Conservation (phyloP, 371 early-diverging fungal species). For the Mortierella sp. region DNA sequence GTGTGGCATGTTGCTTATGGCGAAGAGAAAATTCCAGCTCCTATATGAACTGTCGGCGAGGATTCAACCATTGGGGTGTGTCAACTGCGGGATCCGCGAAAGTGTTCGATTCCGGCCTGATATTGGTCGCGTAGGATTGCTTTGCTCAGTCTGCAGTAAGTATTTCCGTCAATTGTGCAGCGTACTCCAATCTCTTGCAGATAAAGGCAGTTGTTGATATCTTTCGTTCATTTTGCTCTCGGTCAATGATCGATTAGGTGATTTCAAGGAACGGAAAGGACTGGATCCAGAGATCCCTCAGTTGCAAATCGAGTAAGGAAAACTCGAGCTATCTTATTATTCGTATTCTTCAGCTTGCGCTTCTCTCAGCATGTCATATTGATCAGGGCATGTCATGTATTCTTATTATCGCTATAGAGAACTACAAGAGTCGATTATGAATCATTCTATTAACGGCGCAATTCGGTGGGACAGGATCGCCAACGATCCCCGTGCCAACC, state of each 20-base stretch:
- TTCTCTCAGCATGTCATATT: background rate
- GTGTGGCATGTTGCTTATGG: conserved; percentile 24
- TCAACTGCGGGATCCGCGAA: conserved; percentile 32
- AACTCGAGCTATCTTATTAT: background rate
- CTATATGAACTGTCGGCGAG: conserved; percentile 28
- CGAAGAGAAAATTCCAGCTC: conserved; percentile 40
- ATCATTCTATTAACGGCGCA: background rate
- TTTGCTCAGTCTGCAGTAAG: conserved; percentile 27
- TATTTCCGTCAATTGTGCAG: background rate
- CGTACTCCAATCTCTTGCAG: background rate
- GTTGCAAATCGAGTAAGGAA: background rate
- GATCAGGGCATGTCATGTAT: background rate
- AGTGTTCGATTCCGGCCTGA: conserved; percentile 21
- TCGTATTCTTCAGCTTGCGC: background rate
- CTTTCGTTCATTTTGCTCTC: background rate
- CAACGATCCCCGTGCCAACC: conserved; percentile 23
- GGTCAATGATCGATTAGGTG: background rate
- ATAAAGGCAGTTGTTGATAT: background rate
- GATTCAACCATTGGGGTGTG: conserved; percentile 21
- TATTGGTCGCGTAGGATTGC: conserved; percentile 21
- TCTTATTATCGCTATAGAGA: background rate
- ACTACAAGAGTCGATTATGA: conserved; percentile 1
- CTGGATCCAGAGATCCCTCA: conserved; percentile 11
- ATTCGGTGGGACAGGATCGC: conserved; percentile 43
- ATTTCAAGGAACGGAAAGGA: conserved; percentile 7